phyloP scores from a whole-genome alignment of 2,329 filamentous ascomycete genomes.

The Furcasterigmium furcatum region DNA sequence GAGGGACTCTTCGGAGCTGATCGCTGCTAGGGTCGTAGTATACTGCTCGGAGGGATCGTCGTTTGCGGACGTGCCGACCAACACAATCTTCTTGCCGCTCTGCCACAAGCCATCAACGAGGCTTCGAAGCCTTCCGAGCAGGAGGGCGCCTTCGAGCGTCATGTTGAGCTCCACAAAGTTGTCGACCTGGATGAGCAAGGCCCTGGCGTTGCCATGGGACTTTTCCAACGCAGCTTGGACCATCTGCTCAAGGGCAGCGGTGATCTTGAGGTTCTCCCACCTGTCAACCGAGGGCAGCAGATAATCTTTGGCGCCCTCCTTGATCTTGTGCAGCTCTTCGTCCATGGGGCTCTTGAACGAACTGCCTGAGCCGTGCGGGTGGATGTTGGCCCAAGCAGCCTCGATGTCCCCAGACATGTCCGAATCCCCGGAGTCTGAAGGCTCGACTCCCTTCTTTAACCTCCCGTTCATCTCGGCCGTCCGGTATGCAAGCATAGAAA shows the following conservation, averaged over 20 bases:
- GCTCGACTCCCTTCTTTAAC: slow-evolving; percentile 44
- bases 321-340: slow-evolving; percentile 40
- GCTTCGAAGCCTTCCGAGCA: slow-evolving; percentile 68
- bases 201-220: slow-evolving; percentile 27
- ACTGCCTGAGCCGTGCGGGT: slow-evolving; percentile 15
- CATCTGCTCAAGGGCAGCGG: slow-evolving; percentile 54
- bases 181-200: slow-evolving; percentile 72
- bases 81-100: slow-evolving; percentile 67
- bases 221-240: slow-evolving; percentile 42
- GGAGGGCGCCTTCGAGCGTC: slow-evolving; percentile 63
- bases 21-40: slow-evolving; percentile 31
- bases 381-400: slow-evolving; percentile 17
- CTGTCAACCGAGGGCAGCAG: slow-evolving; percentile 35
- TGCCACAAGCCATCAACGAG: slow-evolving; percentile 70
- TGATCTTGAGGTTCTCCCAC: slow-evolving; percentile 62
- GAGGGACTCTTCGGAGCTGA: slow-evolving; percentile 37
- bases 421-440: slow-evolving; percentile 28
- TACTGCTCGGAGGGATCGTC: slow-evolving; percentile 44
- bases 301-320: slow-evolving; percentile 27
- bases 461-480: slow-evolving; percentile 53
- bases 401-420: slow-evolving; percentile 19
- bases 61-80: slow-evolving; percentile 74
- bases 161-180: slow-evolving; percentile 77
- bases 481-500: slow-evolving; percentile 55
- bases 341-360: slow-evolving; percentile 27